phyloP scores from a whole-genome alignment of 495 filamentous ascomycete genomes.

The Penicillium canescens region DNA sequence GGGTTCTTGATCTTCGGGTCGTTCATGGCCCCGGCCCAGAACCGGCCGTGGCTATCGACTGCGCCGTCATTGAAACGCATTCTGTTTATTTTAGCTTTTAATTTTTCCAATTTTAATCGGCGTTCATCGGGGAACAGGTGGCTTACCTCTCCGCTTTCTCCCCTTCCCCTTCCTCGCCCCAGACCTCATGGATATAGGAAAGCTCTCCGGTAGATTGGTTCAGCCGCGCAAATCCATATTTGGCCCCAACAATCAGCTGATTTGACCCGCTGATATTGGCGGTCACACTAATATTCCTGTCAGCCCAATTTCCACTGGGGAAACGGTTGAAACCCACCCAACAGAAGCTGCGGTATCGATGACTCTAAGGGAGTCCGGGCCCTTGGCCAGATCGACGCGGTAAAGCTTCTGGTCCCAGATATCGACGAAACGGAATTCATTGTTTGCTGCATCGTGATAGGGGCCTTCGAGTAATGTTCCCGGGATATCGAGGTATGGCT shows the following conservation, averaged over 20 bases:
- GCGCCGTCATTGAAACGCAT: constrained; percentile 79
- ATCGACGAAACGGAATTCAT: constrained; percentile 85
- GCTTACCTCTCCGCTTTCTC: constrained; percentile 49
- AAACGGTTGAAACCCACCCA: constrained; percentile 41
- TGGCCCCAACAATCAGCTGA: constrained; percentile 75
- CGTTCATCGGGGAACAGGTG: constrained; percentile 1
- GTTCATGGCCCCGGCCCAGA: constrained; percentile 91
- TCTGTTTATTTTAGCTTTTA: constrained; percentile 25
- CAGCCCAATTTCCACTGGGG: constrained; percentile 9
- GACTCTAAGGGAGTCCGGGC: constrained; percentile 62
- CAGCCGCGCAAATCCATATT: constrained; percentile 75
- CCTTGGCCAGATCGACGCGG: constrained; percentile 65
- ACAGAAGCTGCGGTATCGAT: constrained; percentile 66
- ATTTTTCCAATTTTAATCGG: background rate
- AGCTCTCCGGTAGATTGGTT: constrained; percentile 65
- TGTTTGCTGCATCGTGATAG: constrained; percentile 66
- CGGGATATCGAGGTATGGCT: constrained; percentile 75
- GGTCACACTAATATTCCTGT: constrained; percentile 58
- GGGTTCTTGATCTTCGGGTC: constrained; percentile 53
- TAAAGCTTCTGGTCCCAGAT: constrained; percentile 80
- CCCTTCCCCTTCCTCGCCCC: constrained; percentile 45
- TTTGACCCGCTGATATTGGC: constrained; percentile 71
- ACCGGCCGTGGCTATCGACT: constrained; percentile 76
- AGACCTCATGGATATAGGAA: constrained; percentile 61
- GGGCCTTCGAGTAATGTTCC: constrained; percentile 83